Conservation (phyloP, 129 eudicot genomes). For the Chrysanthemum makinoi region DNA sequence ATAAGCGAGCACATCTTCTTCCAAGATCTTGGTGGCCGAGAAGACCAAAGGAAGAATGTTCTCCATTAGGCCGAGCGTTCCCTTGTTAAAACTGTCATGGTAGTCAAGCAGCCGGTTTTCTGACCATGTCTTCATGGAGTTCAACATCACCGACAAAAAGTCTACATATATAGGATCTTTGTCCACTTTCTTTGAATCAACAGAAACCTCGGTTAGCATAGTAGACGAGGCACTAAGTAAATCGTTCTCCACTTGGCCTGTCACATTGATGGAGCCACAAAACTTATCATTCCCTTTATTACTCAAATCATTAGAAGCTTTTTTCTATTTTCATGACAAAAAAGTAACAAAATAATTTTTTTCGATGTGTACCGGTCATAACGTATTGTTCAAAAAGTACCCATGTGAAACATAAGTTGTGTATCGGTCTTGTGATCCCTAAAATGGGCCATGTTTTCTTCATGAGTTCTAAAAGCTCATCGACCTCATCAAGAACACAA, state of each 20-base stretch:
- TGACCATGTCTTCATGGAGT: constrained; percentile 53
- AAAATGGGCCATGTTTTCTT: constrained; percentile 83
- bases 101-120: constrained; percentile 67
- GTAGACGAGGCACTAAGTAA: constrained; percentile 65
- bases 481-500: constrained; percentile 70
- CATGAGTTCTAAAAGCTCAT: constrained; percentile 79
- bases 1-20: constrained; percentile 22
- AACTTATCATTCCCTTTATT: neutral
- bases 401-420: constrained; percentile 83
- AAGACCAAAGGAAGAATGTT: constrained; percentile 58
- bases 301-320: neutral
- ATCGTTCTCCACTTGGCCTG: constrained; percentile 71
- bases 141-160: constrained; percentile 51
- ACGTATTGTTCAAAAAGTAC: constrained; percentile 68
- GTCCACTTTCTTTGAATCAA: constrained; percentile 69
- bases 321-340: too few species aligned
- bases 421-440: constrained; percentile 60
- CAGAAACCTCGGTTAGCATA: constrained; percentile 74
- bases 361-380: neutral
- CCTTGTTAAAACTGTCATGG: constrained; percentile 43
- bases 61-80: constrained; percentile 47
- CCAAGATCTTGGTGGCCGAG: constrained; percentile 52
- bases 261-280: constrained; percentile 16
- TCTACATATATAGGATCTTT: constrained; percentile 52
- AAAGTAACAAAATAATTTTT: too few species aligned